A percentile compares a stretch with the other conserved stretches of the same genome.
Conservation (phyloP, 23 red algal genomes). For the Gracilariopsis chorda region DNA sequence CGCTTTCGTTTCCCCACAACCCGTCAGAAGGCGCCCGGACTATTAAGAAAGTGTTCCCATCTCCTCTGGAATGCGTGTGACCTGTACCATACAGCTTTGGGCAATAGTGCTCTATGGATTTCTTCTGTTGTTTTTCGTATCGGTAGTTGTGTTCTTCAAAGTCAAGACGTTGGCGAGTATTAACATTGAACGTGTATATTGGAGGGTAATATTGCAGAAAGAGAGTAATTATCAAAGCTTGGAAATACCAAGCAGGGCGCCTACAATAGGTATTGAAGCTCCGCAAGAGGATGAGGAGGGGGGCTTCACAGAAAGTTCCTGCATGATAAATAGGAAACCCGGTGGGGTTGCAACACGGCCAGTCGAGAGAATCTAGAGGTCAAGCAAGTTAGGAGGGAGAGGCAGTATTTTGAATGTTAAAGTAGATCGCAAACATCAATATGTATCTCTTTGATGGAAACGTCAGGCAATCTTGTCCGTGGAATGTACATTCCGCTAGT, state of each 20-base stretch:
- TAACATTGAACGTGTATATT: neutral
- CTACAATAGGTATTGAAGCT: neutral
- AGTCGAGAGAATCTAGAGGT: no score
- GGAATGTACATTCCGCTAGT: no score
- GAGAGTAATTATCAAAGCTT: neutral
- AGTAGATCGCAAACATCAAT: no score
- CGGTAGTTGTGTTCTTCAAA: neutral
- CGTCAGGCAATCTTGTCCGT: no score
- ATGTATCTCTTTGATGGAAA: no score
- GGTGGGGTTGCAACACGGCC: no score
- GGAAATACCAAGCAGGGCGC: neutral
- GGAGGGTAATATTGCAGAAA: neutral
- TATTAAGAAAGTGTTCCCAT: neutral
- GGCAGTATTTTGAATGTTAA: no score
- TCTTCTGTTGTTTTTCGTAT: neutral
- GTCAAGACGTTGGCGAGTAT: neutral
- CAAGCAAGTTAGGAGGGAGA: no score
- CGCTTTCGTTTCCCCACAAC: neutral
- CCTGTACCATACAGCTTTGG: neutral
- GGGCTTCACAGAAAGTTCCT: neutral
- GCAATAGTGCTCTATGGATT: neutral
- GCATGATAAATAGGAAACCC: no score
- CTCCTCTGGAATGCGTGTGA: neutral
- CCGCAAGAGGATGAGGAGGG: neutral
- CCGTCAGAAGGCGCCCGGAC: neutral